Base-by-base conservation (phyloP, 2,329 filamentous ascomycete genomes). In the Clathrospora elynae region DNA sequence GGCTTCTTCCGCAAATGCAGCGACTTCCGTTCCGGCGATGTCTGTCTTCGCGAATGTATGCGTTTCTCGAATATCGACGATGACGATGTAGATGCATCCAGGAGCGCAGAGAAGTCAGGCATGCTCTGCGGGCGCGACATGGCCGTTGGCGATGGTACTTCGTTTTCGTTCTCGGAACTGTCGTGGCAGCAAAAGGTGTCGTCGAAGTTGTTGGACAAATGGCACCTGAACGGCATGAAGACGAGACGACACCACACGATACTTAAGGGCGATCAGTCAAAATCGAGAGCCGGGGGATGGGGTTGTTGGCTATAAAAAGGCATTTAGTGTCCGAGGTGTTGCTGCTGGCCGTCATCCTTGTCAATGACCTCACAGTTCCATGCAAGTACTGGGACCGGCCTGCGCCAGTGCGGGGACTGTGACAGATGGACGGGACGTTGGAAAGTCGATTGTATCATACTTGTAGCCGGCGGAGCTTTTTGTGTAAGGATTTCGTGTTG, bases 101-200 rank as follows among this genome's bases (percentile, higher is more conserved):
- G 55, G 6, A 69, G 55, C 4, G 51, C 39, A 9, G 62, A 51
- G 48, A 68, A 67, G 33, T 69, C 65, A 32, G 63, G 53, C 64
- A 69, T 67, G 49, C 63, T 66, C 37, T 63, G 66, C 6, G 66
- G 63, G 22, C 66, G 55, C 8, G 62, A 49, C 59, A 66, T 62
- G 14, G 42, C 34, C 49, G 32, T 23, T 13, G 16, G 23, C 16
- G 32, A 26, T 1, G 20, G 16, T 6, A 10, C 20, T 23, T 34
- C 24, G 16, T 32, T n/a, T 16, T 35, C 12, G 4, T 37, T 11
- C 10, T 46, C 42, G 18, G 36, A 35, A 14, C 16, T 19, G 29
- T 25, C 12, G n/a, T 42, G 43, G 38, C 43, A 46, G 32, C 43
- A 42, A 26, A 46, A 46, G 7, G 23, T 42, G 18, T 46, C 43